Evolutionary conservation across 805 yeast genomes (phyloP).

Genomic region (Nakazawaea anatomiae): DNA sequence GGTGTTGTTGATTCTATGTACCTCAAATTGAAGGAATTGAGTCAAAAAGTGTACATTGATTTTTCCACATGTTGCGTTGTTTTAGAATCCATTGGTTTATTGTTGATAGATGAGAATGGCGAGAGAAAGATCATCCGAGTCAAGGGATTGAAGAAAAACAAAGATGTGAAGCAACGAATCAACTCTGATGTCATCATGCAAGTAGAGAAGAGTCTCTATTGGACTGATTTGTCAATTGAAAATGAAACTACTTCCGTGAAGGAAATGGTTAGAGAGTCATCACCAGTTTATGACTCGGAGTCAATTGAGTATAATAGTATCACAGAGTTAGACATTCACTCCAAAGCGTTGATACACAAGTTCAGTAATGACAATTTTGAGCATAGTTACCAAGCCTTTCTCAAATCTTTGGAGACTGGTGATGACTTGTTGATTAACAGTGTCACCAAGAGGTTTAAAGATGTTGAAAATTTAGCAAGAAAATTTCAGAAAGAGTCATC

Average conservation of each 20-base stretch:
- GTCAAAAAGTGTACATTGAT: slow-evolving; percentile 28
- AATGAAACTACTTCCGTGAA: slow-evolving; percentile 7
- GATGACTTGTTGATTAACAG: slow-evolving; percentile 21
- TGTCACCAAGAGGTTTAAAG: slow-evolving; percentile 72
- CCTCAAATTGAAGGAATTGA: slow-evolving; percentile 35
- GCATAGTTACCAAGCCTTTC: slow-evolving; percentile 17
- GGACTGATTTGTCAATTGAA: slow-evolving; percentile 9
- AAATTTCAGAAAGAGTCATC: slow-evolving; percentile 71
- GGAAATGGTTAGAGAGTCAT: slow-evolving; percentile 6
- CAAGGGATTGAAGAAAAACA: slow-evolving; percentile 60
- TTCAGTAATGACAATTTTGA: slow-evolving; percentile 5
- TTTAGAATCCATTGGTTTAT: slow-evolving; percentile 72
- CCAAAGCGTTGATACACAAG: slow-evolving; percentile 8
- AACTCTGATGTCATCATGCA: slow-evolving; percentile 5
- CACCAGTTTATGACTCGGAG: background rate
- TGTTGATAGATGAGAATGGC: slow-evolving; percentile 37
- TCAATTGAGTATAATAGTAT: slow-evolving; percentile 7
- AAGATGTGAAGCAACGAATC: slow-evolving; percentile 4
- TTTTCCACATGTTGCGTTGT: slow-evolving; percentile 48
- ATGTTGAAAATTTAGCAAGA: slow-evolving; percentile 86
- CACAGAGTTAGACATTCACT: slow-evolving; percentile 9
- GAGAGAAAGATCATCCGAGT: slow-evolving; percentile 61
- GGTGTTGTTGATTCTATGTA: slow-evolving; percentile 18
- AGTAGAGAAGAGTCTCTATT: slow-evolving; percentile 9
- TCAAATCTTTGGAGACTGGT: slow-evolving; percentile 26